Conservation (phyloP, 2,329 filamentous ascomycete genomes). For the Myriangium duriaei region DNA sequence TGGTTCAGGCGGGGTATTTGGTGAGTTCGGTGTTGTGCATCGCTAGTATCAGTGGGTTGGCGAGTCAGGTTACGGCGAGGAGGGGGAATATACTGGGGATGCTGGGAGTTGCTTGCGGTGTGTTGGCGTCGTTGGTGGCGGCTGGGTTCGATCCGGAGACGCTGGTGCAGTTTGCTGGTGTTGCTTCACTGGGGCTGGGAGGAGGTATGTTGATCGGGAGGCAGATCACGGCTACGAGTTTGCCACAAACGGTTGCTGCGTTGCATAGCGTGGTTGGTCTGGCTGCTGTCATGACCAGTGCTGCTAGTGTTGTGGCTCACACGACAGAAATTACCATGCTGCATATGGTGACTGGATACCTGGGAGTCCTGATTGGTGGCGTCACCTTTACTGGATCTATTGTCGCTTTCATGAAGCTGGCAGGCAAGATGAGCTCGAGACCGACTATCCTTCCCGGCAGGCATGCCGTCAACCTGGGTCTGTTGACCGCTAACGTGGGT, state of each 20-base stretch:
- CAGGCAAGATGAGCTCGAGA: conserved; percentile 67
- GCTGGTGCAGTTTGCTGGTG: conserved; percentile 63
- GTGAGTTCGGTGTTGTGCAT: conserved; percentile 79
- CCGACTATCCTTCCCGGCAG: conserved; percentile 61
- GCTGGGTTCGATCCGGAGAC: conserved; percentile 71
- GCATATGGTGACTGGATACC: conserved; percentile 74
- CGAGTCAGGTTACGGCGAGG: conserved; percentile 69
- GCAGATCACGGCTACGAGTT: conserved; percentile 73
- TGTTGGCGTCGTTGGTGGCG: conserved; percentile 69
- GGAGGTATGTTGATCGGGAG: conserved; percentile 66
- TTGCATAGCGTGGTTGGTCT: conserved; percentile 83
- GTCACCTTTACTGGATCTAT: conserved; percentile 87
- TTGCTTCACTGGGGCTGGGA: conserved; percentile 60
- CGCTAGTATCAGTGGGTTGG: conserved; percentile 66
- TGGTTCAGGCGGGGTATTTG: conserved; percentile 79
- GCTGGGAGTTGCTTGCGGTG: conserved; percentile 69
- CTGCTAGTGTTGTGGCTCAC: conserved; percentile 71
- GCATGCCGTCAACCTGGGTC: conserved; percentile 60
- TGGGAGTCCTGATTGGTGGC: conserved; percentile 70
- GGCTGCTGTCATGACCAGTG: conserved; percentile 76
- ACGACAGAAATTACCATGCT: conserved; percentile 54
- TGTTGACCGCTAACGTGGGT: conserved; percentile 64
- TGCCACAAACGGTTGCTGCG: conserved; percentile 81
- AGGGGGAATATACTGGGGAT: conserved; percentile 80
- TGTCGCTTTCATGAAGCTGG: conserved; percentile 78